Percentiles rank a stretch among this genome's conserved stretches.
These are phyloP conservation scores for Lunularia cruciata DNA, from an alignment of 225 moss, liverwort and hornwort genomes.

Conservation along the genomic window DNA sequence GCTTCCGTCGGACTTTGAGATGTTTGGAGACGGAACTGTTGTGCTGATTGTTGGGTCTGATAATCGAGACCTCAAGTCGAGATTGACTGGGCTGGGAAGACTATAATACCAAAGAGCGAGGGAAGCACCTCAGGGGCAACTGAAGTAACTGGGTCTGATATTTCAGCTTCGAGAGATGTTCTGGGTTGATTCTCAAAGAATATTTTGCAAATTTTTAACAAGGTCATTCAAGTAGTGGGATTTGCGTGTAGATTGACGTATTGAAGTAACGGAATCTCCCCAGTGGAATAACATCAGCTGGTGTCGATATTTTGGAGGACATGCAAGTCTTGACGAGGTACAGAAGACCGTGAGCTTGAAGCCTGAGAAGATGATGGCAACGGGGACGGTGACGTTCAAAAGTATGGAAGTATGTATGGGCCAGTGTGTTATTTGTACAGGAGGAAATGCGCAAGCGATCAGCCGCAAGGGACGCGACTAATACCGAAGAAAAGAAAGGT, in stretches of 20 bases:
- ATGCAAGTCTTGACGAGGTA: constrained; percentile 23
- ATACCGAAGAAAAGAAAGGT: constrained; percentile 27
- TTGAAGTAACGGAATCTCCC: constrained; percentile 26
- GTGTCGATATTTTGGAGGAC: constrained; percentile 30
- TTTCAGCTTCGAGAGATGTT: constrained; percentile 39
- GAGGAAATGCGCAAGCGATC: constrained; percentile 34
- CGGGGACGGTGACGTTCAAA: constrained; percentile 8
- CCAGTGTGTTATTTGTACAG: constrained; percentile 28
- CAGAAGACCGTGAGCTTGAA: constrained; percentile 18
- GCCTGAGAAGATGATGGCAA: constrained; percentile 25
- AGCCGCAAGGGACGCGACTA: neutral
- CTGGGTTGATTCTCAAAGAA: constrained; percentile 34
- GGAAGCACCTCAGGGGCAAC: constrained; percentile 28
- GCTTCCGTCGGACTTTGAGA: constrained; percentile 2
- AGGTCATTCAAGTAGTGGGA: too few relatives aligned
- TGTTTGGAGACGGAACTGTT: constrained; percentile 29
- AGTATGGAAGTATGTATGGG: constrained; percentile 26
- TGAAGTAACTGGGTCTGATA: constrained; percentile 39
- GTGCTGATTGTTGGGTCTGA: constrained; percentile 44
- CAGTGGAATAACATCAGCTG: constrained; percentile 34
- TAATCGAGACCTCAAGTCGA: constrained; percentile 33
- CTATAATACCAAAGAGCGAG: constrained; percentile 32
- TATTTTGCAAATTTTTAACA: constrained; percentile 28
- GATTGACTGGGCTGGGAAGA: constrained; percentile 38
- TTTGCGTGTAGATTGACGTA: too few relatives aligned